Conservation (phyloP, 495 filamentous ascomycete species). For the Hyphodiscus hymeniophilus region DNA sequence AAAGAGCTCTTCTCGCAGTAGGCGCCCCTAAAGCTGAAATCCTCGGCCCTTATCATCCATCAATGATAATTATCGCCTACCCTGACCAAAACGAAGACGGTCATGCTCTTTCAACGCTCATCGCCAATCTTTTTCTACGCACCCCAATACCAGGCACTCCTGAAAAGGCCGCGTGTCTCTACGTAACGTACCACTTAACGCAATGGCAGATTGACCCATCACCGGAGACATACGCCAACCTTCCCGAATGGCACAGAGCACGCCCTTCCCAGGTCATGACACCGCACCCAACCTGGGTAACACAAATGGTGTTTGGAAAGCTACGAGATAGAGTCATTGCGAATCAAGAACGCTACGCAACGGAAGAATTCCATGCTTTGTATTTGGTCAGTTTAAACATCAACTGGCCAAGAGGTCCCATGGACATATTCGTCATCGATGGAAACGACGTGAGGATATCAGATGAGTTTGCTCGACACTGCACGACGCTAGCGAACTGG, state of each 20-base stretch:
- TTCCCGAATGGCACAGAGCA: constrained; percentile 18
- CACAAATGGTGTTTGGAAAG: constrained; percentile 16
- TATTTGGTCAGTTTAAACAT: constrained; percentile 17
- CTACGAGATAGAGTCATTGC: constrained; percentile 24
- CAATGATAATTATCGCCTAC: constrained; percentile 5
- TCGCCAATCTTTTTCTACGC: constrained; percentile 11
- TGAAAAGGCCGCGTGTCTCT: constrained; percentile 3
- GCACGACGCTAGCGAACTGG: constrained; percentile 10
- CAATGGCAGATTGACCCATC: constrained; percentile 23
- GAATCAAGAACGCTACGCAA: constrained; percentile 22
- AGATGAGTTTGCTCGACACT: constrained; percentile 5
- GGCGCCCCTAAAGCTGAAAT: not conserved
- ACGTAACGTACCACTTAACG: constrained; percentile 8
- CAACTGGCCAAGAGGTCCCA: constrained; percentile 15
- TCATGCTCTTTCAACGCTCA: not conserved
- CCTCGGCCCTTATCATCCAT: constrained; percentile 5
- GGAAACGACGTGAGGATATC: constrained; percentile 6
- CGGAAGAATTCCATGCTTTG: constrained; percentile 21
- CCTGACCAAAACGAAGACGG: constrained; percentile 4
- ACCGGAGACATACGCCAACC: constrained; percentile 12
- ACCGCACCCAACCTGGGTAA: constrained; percentile 20
- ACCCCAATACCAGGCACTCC: not conserved
- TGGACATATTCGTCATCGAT: constrained; percentile 7
- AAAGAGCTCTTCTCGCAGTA: constrained; percentile 2
- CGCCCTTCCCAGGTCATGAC: constrained; percentile 18